A percentile compares a stretch with the other conserved stretches of the same genome.
Evolutionary conservation across 305 asterid species (phyloP).

Genomic region (Stenogyne calaminthoides): DNA sequence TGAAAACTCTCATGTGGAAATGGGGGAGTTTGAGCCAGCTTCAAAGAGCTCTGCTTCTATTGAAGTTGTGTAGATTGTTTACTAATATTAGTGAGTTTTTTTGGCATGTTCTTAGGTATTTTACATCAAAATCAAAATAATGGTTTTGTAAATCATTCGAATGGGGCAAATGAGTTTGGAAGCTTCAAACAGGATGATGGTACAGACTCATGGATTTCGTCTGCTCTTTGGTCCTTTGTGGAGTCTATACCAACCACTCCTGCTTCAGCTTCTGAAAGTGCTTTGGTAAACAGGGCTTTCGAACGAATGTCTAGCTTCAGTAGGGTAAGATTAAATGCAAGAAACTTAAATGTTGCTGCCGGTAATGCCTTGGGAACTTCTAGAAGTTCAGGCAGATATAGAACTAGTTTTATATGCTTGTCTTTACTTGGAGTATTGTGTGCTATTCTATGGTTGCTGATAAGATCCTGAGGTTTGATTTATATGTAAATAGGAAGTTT

Average conservation of each 20-base stretch:
- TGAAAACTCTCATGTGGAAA: constrained; percentile 80
- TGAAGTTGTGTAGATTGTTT: constrained; percentile 37
- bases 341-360: constrained; percentile 55
- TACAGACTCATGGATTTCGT: constrained; percentile 77
- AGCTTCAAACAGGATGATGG: constrained; percentile 51
- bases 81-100: constrained; percentile 52
- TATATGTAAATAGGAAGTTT: constrained; percentile 23
- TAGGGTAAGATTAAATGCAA: constrained; percentile 60
- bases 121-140: constrained; percentile 40
- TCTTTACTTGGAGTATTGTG: constrained; percentile 77
- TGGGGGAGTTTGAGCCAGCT: constrained; percentile 92
- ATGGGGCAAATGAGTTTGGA: constrained; percentile 54
- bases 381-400: constrained; percentile 49
- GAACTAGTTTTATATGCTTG: constrained; percentile 51
- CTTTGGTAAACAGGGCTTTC: constrained; percentile 75
- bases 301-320: constrained; percentile 91
- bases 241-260: constrained; percentile 98
- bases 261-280: constrained; percentile 93
- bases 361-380: constrained; percentile 57
- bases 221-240: constrained; percentile 87
- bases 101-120: constrained; percentile 73
- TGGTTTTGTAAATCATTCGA: constrained; percentile 45
- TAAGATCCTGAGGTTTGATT: constrained; percentile 39
- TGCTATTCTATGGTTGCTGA: constrained; percentile 76
- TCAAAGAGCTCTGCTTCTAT: constrained; percentile 71